These are phyloP conservation scores for Fraxinus platypoda DNA, from an alignment of 305 asterid genomes.

Conservation along the genomic window DNA sequence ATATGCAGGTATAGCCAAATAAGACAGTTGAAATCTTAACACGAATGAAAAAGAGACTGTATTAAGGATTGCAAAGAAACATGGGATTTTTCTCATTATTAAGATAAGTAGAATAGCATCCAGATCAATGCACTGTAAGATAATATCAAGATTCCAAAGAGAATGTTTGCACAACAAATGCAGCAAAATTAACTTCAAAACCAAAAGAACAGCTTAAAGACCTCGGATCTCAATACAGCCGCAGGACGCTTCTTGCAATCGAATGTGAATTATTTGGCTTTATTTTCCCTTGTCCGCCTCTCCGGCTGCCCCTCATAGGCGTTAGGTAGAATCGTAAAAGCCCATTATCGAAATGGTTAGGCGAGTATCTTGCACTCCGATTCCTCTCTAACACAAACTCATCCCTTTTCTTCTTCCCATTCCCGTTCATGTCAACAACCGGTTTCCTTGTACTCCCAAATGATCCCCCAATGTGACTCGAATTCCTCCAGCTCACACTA, in stretches of 20 bases:
- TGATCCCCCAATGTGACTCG: conserved; percentile 48
- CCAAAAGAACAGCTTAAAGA: conserved; percentile 36
- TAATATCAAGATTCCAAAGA: conserved; percentile 33
- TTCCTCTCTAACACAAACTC: conserved; percentile 80
- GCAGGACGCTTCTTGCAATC: conserved; percentile 71
- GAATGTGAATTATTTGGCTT: conserved; percentile 64
- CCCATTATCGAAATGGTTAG: conserved; percentile 69
- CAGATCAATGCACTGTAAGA: conserved; percentile 30
- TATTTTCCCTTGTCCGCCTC: conserved; percentile 53
- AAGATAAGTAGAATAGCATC: conserved; percentile 32
- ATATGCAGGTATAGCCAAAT: conserved; percentile 2
- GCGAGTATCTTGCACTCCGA: conserved; percentile 77
- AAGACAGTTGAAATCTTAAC: neutral
- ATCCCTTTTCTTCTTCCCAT: conserved; percentile 59
- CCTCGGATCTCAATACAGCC: conserved; percentile 61
- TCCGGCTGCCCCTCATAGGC: conserved; percentile 70
- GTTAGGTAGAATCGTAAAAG: conserved; percentile 82
- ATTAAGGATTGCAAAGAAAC: neutral
- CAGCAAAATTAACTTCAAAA: conserved; percentile 30
- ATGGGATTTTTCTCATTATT: conserved; percentile 38
- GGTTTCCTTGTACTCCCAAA: conserved; percentile 59
- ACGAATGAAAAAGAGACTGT: neutral
- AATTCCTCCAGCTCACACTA: conserved; percentile 82
- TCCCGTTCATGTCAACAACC: conserved; percentile 43
- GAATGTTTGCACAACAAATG: conserved; percentile 36